phyloP scores from a whole-genome alignment of 2,329 filamentous ascomycete genomes.

The Sarocladium kiliense region DNA sequence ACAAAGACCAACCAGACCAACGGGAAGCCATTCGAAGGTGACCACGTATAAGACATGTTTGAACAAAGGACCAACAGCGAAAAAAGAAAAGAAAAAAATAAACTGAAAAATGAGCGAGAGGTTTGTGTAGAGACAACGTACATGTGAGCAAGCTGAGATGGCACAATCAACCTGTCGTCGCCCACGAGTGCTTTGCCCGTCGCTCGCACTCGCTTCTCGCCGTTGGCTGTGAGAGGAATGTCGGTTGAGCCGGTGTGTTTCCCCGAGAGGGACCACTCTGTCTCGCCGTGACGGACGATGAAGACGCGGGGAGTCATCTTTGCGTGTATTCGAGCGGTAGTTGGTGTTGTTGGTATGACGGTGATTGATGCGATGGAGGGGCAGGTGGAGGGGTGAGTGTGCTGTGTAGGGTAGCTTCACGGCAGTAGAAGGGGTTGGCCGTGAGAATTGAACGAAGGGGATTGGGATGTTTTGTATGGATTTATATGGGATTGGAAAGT shows the following conservation, averaged over 20 bases:
- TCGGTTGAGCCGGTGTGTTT: slow-evolving; percentile 83
- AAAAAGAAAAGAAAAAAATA: not conserved
- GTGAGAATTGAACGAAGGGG: too few relatives aligned
- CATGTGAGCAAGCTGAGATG: slow-evolving; percentile 77
- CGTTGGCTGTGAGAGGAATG: slow-evolving; percentile 76
- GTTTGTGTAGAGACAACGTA: slow-evolving; percentile 34
- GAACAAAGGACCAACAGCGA: not conserved
- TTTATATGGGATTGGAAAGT: too few relatives aligned
- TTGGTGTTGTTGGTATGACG: not conserved
- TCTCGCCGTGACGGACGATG: slow-evolving; percentile 86
- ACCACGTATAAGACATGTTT: not conserved
- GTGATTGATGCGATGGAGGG: not conserved
- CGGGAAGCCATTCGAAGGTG: too few relatives aligned
- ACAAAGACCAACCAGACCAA: too few relatives aligned
- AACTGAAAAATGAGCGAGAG: not conserved
- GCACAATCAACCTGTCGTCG: slow-evolving; percentile 77
- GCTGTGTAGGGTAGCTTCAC: not conserved
- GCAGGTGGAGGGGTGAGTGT: not conserved
- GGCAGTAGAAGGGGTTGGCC: too few relatives aligned
- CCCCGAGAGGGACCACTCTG: slow-evolving; percentile 87
- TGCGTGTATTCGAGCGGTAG: too few relatives aligned
- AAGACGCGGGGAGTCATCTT: slow-evolving; percentile 65
- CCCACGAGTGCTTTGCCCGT: slow-evolving; percentile 84
- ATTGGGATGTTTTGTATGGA: too few relatives aligned
- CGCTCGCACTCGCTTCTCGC: slow-evolving; percentile 68